Conservation (phyloP, 78 protist genomes). For the Tieghemostelium lacteum region DNA sequence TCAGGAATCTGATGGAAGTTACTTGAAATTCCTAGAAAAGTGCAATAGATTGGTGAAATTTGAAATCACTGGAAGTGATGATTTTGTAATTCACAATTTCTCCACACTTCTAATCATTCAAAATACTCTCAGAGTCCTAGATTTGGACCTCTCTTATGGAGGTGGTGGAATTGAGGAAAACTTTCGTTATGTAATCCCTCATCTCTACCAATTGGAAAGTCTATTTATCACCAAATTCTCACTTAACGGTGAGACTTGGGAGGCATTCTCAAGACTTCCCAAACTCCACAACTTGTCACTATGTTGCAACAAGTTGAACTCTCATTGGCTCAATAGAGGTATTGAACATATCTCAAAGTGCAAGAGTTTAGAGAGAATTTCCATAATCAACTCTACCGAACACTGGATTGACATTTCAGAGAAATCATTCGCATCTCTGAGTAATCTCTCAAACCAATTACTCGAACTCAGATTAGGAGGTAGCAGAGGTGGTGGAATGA, state of each 20-base stretch:
- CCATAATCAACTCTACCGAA: slow-evolving; percentile 59
- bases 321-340: slow-evolving; percentile 39
- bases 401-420: slow-evolving; percentile 33
- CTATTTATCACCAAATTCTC: slow-evolving; percentile 41
- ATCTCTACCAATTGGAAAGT: slow-evolving; percentile 5
- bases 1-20: not conserved
- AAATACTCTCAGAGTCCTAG: slow-evolving; percentile 21
- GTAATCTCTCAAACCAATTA: slow-evolving; percentile 2
- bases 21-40: slow-evolving; percentile 7
- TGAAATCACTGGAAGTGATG: not conserved
- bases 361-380: slow-evolving; percentile 17
- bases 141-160: slow-evolving; percentile 34
- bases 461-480: slow-evolving; percentile 51
- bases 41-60: slow-evolving; percentile 24
- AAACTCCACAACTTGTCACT: not conserved
- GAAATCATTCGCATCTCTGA: not conserved
- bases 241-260: slow-evolving; percentile 40
- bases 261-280: slow-evolving; percentile 35
- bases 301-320: slow-evolving; percentile 41
- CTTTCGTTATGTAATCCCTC: slow-evolving; percentile 15
- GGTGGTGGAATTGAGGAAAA: slow-evolving; percentile 5
- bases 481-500: slow-evolving; percentile 74
- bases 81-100: slow-evolving; percentile 1
- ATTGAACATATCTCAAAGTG: slow-evolving; percentile 21
- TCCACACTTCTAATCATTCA: not conserved